phyloP scores from a whole-genome alignment of 805 yeast genomes.

The Schizosaccharomyces lindneri region DNA sequence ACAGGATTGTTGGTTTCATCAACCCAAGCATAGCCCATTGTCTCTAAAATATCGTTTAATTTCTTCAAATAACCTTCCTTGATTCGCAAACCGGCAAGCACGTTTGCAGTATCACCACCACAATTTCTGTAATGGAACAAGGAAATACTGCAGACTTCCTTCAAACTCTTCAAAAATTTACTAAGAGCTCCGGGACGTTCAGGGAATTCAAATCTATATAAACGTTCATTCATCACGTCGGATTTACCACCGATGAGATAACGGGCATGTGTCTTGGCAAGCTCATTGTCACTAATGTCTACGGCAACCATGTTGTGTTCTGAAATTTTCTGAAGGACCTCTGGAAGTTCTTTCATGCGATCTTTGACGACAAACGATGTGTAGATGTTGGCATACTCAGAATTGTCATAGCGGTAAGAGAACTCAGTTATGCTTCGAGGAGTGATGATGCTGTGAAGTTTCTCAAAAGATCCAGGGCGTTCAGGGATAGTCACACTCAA shows the following conservation, averaged over 20 bases:
- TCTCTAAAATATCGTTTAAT: constrained; percentile 41
- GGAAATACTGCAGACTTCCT: constrained; percentile 71
- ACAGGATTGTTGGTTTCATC: constrained; percentile 74
- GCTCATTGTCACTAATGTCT: constrained; percentile 75
- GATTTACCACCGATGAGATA: constrained; percentile 87
- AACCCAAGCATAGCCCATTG: constrained; percentile 46
- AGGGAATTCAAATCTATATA: constrained; percentile 79
- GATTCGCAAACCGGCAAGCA: constrained; percentile 69
- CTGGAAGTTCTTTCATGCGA: constrained; percentile 44
- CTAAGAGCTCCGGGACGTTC: constrained; percentile 89
- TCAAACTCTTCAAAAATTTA: constrained; percentile 46
- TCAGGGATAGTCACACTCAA: constrained; percentile 80
- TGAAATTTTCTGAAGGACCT: constrained; percentile 33
- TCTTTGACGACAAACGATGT: constrained; percentile 64
- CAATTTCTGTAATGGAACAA: constrained; percentile 91
- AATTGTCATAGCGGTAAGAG: constrained; percentile 49
- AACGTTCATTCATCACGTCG: constrained; percentile 43
- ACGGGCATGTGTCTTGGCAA: constrained; percentile 91
- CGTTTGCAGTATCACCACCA: constrained; percentile 85
- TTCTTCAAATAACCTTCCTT: constrained; percentile 44
- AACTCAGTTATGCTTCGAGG: constrained; percentile 90
- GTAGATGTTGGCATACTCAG: constrained; percentile 43
- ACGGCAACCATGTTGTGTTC: constrained; percentile 22
- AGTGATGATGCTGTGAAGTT: constrained; percentile 48
- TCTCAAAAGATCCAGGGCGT: constrained; percentile 66